A percentile compares a stretch with the other conserved stretches of the same genome.
Conservation (phyloP, 345 rosid species). For the Acer campestre region DNA sequence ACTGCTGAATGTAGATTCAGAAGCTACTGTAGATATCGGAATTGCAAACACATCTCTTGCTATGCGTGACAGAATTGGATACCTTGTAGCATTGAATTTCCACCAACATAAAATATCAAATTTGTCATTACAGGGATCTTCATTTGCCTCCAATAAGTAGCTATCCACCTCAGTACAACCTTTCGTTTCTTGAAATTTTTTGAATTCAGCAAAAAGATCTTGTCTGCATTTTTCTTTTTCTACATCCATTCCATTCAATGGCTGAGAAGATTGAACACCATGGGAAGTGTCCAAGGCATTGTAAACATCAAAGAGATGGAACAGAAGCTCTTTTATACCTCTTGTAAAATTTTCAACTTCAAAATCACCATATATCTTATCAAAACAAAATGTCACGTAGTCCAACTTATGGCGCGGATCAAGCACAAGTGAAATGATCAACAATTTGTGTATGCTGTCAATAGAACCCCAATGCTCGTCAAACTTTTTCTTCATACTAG, state of each 20-base stretch:
- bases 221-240: too few relatives aligned
- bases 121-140: not conserved
- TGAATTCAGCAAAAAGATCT: too few relatives aligned
- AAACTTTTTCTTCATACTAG: conserved; percentile 10
- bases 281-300: not conserved
- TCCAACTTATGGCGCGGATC: conserved; percentile 6
- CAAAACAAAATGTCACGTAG: not conserved
- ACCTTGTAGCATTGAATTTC: not conserved
- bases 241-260: not conserved
- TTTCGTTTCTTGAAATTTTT: too few relatives aligned
- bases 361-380: not conserved
- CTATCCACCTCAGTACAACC: not conserved
- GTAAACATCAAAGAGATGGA: not conserved
- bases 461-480: conserved; percentile 3
- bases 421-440: conserved; percentile 4
- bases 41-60: conserved; percentile 1
- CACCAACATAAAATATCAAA: not conserved
- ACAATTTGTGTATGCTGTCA: not conserved
- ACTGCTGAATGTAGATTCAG: conserved; percentile 7
- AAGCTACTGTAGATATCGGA: not conserved
- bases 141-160: not conserved
- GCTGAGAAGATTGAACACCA: not conserved
- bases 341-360: not conserved
- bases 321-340: not conserved
- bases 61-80: conserved; percentile 2